Evolutionary conservation across 164 flowering plant genomes (phyloP), one percentile per base, ranked within the genome.

Genomic region (Macadamia integrifolia): DNA sequence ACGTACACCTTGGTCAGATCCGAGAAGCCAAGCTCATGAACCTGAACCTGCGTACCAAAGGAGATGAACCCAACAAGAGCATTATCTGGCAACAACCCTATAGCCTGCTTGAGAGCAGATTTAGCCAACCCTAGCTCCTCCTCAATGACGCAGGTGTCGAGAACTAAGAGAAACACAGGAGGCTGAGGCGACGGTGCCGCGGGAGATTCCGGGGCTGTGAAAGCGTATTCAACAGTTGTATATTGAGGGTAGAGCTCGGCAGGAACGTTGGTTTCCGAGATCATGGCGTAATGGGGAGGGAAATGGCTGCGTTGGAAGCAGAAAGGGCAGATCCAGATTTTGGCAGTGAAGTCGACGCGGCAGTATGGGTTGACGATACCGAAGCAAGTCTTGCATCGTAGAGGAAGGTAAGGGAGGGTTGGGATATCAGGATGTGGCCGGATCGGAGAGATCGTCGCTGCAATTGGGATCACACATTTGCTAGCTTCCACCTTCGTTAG

Each of bases 31-130:
- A 94, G 68, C 61, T 94, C 99, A 62, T 94, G 92, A 60, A 94
- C 99, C 77, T 94, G 98, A 50, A 90, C 98, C 81, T 92, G 98
- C 6, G 97, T 94, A 61, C 99, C 99, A 69, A 81, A 94, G 10
- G 97, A 81, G 0, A 94, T 74, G 40, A 94, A 87, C 35, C 99
- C 99, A 1, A 94, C 97, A 6, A 86, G 79, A 0, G 98, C 97
- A 46, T 92, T 81, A 1, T 94, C 99, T 2, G 97, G 97, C 58
- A 94, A 70, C 73, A 92, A 65, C 13, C 90, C 92, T 40, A 94
- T 70, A 6, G 97, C 98, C 70, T 78, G 85, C 58, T 81, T 73
- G n/a, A 94, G 63, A 1, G 87, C 98, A 7, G 87, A 86, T 72
- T 84, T 92, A 5, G 85, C 96, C 70, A 74, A 92, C 48, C 74